A percentile compares a stretch with the other conserved stretches of the same genome.
phyloP scores from a whole-genome alignment of 768 basidiomycete species.

The Termitomyces sp. region DNA sequence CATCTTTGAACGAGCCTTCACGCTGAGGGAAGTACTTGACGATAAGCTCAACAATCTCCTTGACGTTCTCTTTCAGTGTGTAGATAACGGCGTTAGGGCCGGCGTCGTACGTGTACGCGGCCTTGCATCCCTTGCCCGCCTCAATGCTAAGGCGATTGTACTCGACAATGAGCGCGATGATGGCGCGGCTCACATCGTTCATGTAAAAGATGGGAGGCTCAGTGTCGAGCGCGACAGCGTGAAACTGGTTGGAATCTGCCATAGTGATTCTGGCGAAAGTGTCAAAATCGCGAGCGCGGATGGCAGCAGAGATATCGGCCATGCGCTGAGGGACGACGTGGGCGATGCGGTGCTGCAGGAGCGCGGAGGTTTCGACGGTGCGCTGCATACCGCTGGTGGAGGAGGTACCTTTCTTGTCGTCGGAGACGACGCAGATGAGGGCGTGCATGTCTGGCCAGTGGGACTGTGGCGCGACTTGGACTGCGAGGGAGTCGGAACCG shows the following conservation, averaged over 20 bases:
- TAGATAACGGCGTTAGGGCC: conserved; percentile 99
- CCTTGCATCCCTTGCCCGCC: conserved; percentile 56
- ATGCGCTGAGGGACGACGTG: conserved; percentile 87
- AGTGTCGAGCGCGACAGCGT: conserved; percentile 95
- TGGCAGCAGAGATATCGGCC: conserved; percentile 77
- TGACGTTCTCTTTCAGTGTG: conserved; percentile 71
- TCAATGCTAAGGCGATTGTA: conserved; percentile 79
- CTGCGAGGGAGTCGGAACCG: conserved; percentile 85
- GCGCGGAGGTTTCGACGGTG: conserved; percentile 86
- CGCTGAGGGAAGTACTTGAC: conserved; percentile 84
- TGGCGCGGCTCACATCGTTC: conserved; percentile 95
- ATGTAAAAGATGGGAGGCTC: conserved; percentile 98
- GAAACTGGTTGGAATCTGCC: conserved; percentile 98
- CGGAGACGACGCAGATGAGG: conserved; percentile 94
- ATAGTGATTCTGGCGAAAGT: conserved; percentile 90
- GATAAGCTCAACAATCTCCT: conserved; percentile 73
- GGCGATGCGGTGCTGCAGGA: conserved; percentile 86
- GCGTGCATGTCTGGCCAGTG: conserved; percentile 98
- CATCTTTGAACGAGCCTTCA: conserved; percentile 68
- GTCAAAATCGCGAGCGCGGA: conserved; percentile 77
- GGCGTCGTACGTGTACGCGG: conserved; percentile 98
- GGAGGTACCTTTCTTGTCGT: conserved; percentile 94
- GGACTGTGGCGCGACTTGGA: conserved; percentile 75
- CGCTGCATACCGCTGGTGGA: conserved; percentile 97
- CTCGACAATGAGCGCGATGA: conserved; percentile 88